Percentiles rank a stretch among this genome's conserved stretches.
These are phyloP conservation scores for Tetrapisispora pingtungensis DNA, from an alignment of 805 yeast species.

Conservation along the genomic window DNA sequence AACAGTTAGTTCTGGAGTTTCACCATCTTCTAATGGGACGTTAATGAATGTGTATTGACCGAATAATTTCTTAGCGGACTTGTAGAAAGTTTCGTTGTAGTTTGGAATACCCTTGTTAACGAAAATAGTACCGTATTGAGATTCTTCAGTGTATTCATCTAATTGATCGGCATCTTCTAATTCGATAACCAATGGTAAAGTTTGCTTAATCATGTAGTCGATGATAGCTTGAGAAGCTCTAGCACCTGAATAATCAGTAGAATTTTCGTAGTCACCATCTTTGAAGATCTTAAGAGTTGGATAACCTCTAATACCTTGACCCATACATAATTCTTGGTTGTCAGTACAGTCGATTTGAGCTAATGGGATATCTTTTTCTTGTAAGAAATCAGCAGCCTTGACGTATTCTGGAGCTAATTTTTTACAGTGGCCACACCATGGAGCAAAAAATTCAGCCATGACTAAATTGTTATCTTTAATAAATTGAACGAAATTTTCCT, in stretches of 20 bases:
- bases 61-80: slow-evolving; percentile 53
- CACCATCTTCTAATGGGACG: slow-evolving; percentile 30
- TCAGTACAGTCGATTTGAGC: slow-evolving; percentile 84
- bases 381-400: slow-evolving; percentile 60
- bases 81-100: slow-evolving; percentile 47
- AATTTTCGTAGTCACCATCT: slow-evolving; percentile 33
- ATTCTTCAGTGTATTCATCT: slow-evolving; percentile 33
- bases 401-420: slow-evolving; percentile 71
- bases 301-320: slow-evolving; percentile 65
- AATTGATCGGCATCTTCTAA: slow-evolving; percentile 41
- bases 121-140: slow-evolving; percentile 40
- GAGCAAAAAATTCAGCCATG: slow-evolving; percentile 81
- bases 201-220: slow-evolving; percentile 67
- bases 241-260: slow-evolving; percentile 69
- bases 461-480: slow-evolving; percentile 66
- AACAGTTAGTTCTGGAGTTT: slow-evolving; percentile 20
- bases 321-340: slow-evolving; percentile 59
- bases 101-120: slow-evolving; percentile 40
- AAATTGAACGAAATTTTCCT: slow-evolving; percentile 55
- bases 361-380: slow-evolving; percentile 52
- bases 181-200: slow-evolving; percentile 63
- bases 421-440: slow-evolving; percentile 98
- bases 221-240: slow-evolving; percentile 74
- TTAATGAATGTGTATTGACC: slow-evolving; percentile 54
- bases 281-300: slow-evolving; percentile 76